Conservation (phyloP, 805 yeast species). For the Saccharomyces eubayanus region DNA sequence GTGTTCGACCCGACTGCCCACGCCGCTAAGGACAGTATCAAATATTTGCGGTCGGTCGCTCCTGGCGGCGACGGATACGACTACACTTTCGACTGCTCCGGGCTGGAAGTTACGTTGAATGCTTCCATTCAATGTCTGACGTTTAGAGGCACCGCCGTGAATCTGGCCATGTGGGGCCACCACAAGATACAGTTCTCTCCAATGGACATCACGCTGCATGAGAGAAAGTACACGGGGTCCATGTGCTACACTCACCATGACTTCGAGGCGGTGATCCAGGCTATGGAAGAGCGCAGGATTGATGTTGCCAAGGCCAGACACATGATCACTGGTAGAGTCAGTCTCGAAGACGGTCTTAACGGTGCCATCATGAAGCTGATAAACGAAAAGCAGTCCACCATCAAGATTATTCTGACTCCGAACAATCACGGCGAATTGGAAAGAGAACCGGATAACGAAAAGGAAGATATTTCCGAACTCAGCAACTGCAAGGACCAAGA, state of each 20-base stretch:
- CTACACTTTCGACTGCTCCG: slow-evolving; percentile 47
- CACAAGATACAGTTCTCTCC: slow-evolving; percentile 43
- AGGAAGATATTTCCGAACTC: background rate
- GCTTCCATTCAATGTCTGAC: slow-evolving; percentile 44
- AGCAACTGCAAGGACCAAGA: background rate
- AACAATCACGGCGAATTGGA: slow-evolving; percentile 33
- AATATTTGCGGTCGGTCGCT: slow-evolving; percentile 34
- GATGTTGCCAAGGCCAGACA: slow-evolving; percentile 36
- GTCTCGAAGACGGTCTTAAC: slow-evolving; percentile 41
- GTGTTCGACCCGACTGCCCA: slow-evolving; percentile 40
- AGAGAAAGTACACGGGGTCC: slow-evolving; percentile 50
- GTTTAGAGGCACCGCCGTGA: slow-evolving; percentile 51
- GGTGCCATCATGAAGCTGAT: slow-evolving; percentile 45
- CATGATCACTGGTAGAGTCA: slow-evolving; percentile 47
- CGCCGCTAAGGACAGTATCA: slow-evolving; percentile 31
- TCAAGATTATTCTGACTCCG: slow-evolving; percentile 48
- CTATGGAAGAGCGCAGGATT: slow-evolving; percentile 41
- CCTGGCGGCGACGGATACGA: slow-evolving; percentile 42
- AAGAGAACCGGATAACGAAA: background rate
- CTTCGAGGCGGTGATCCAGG: slow-evolving; percentile 49
- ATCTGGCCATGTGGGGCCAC: slow-evolving; percentile 59
- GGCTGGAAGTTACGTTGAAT: slow-evolving; percentile 41
- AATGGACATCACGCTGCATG: slow-evolving; percentile 48
- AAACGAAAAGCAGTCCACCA: slow-evolving; percentile 46
- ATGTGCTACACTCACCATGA: slow-evolving; percentile 54